Base-by-base conservation (phyloP, 371 early-diverging fungal species). In the Thermomucor indicae-seudaticae region DNA sequence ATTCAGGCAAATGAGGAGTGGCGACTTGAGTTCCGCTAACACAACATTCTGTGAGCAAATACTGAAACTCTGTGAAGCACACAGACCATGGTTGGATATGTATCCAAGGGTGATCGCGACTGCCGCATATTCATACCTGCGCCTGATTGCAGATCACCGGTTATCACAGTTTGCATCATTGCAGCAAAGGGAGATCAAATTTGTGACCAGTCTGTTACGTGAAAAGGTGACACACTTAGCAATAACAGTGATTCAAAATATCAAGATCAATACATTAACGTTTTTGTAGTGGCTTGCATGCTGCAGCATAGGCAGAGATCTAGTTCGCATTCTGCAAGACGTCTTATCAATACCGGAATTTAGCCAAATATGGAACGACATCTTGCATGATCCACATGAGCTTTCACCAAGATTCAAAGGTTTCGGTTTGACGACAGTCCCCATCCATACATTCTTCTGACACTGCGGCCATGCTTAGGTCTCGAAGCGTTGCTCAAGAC, bases 251-350 rank as follows among this genome's bases (percentile, higher is more conserved):
- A 23, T 19, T 6, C 12, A 23, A n/a, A 24, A 7, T 25, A 6
- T 14, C 38, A 5, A 8, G 4, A 10, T 34, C 12, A 14, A 32
- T 32, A 14, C 8, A 32, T 32, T 32, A 14, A 32, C 14, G 14
- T 32, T 8, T 24, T 16, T 40, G n/a, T 41, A 72, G 67, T 85
- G 83, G 64, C 39, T 68, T 22, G 78, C 75, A 28, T 89, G 89
- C 53, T 71, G 74, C 3, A 59, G 69, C 19, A 72, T 90, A 1
- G 90, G 90, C 0, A 70, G 90, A 27, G 90, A 90, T 55, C 54
- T 89, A 1, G 62, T 88, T 27, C 73, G 89, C 23, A 71, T 81
- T n/a, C 62, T 90, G 32, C 85, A 84, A 58, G 86, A 86, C 37
- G 77, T 84, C 0, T 67, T 78, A 0, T 51, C 62, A 8, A 62